Evolutionary conservation across 805 yeast genomes (phyloP), one percentile per base, ranked within the genome.

Genomic region (Yarrowia sp.): DNA sequence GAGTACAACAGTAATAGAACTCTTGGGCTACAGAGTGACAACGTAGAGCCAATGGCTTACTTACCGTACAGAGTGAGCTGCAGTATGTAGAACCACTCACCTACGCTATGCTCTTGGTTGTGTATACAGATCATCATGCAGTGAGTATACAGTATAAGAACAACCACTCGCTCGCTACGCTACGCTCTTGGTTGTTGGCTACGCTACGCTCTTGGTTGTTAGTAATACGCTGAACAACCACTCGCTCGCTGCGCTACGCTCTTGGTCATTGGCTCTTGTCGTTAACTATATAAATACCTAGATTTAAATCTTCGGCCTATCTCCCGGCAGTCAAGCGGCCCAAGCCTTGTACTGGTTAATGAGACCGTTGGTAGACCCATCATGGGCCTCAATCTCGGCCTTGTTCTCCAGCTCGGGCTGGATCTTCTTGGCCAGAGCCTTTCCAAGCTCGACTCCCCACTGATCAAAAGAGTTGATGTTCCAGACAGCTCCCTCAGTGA

Each of bases 361-460:
- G 80, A 95, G 85, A 69, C 89, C 91, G 76, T 89, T 88, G 72
- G 99, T 95, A 57, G 97, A 89, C 43, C 87, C 87, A 76, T 95
- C 99, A 78, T 95, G 99, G 67, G 85, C 75, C 39, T 80, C 75
- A 65, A 89, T 86, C 65, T 80, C 78, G 51, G 77, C 74, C 35
- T 79, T 73, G 74, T 83, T 84, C 72, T 89, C 89, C 75, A 95
- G 86, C 81, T 95, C 98, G 73, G 84, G 84, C 73, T 96, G 93
- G 74, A 95, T 93, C 66, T 84, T 95, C 87, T 95, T 95, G 75
- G 99, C 99, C 76, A 95, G 86, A 64, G 89, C 96, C 82, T 95
- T 95, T 78, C 99, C 99, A 73, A 95, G 89, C 82, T 95, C 99
- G 74, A 95, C 99, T 80, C 99, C 99, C 97, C 98, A 95, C 83